phyloP scores from a whole-genome alignment of 2,329 filamentous ascomycete species.

The Periconia macrospinosa region DNA sequence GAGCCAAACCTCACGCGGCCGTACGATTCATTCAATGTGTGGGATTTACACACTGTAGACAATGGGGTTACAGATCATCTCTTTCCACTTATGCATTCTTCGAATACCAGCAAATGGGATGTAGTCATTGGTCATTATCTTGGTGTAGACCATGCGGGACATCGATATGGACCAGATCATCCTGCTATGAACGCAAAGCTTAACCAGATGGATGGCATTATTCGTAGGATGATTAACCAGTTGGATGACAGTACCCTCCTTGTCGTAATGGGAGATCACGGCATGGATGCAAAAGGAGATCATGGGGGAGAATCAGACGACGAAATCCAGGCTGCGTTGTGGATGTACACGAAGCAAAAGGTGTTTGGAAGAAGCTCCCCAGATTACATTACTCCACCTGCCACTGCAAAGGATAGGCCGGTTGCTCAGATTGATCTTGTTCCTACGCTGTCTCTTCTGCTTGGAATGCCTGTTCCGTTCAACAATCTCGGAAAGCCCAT shows the following conservation, averaged over 20 bases:
- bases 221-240: conserved; percentile 69
- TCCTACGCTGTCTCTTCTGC: conserved; percentile 81
- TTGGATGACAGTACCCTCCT: conserved; percentile 86
- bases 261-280: conserved; percentile 98
- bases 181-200: conserved; percentile 89
- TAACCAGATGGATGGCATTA: conserved; percentile 83
- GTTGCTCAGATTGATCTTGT: conserved; percentile 90
- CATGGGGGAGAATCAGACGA: conserved; percentile 98
- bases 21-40: conserved; percentile 98
- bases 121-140: conserved; percentile 92
- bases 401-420: conserved; percentile 76
- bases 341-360: conserved; percentile 95
- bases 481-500: conserved; percentile 94
- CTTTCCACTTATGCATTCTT: conserved; percentile 73
- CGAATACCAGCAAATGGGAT: conserved; percentile 77
- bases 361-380: conserved; percentile 77
- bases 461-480: conserved; percentile 92
- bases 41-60: conserved; percentile 95
- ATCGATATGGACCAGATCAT: conserved; percentile 93
- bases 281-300: conserved; percentile 96
- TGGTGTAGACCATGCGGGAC: conserved; percentile 94
- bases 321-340: conserved; percentile 89
- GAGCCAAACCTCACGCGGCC: conserved; percentile 80
- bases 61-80: conserved; percentile 92
- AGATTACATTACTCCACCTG: conserved; percentile 59